Evolutionary conservation across 2,329 filamentous ascomycete genomes (phyloP).

Genomic region (Xylaria sp.): DNA sequence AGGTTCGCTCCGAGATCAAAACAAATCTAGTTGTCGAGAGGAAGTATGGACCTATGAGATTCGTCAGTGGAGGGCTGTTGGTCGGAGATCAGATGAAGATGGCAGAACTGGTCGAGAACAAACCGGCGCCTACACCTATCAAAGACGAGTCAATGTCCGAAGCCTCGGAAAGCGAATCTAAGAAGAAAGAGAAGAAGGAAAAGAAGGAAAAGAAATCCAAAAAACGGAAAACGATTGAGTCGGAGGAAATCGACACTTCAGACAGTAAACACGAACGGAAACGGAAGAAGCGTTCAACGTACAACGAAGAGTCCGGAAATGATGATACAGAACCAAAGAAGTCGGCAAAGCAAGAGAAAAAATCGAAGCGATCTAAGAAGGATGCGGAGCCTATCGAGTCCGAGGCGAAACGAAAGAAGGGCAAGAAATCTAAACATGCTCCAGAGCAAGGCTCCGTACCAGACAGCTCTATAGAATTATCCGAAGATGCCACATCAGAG

Average conservation of each 20-base stretch:
- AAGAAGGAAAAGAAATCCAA: slow-evolving; percentile 50
- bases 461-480: slow-evolving; percentile 32
- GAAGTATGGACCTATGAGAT: slow-evolving; percentile 81
- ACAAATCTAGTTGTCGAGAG: slow-evolving; percentile 74
- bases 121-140: slow-evolving; percentile 43
- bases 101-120: slow-evolving; percentile 39
- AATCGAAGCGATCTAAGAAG: slow-evolving; percentile 35
- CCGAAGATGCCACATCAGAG: slow-evolving; percentile 39
- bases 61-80: slow-evolving; percentile 81
- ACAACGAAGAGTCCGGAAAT: slow-evolving; percentile 26
- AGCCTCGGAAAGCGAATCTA: slow-evolving; percentile 26
- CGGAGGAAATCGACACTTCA: slow-evolving; percentile 43
- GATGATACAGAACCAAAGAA: slow-evolving; percentile 35
- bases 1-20: slow-evolving; percentile 71
- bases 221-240: slow-evolving; percentile 47
- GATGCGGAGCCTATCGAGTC: slow-evolving; percentile 12
- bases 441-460: slow-evolving; percentile 40
- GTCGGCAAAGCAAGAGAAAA: slow-evolving; percentile 36
- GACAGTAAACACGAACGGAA: slow-evolving; percentile 45
- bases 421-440: slow-evolving; percentile 42
- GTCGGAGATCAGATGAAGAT: slow-evolving; percentile 62
- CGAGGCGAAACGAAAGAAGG: slow-evolving; percentile 36
- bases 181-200: slow-evolving; percentile 45
- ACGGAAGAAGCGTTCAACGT: slow-evolving; percentile 44
- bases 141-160: slow-evolving; percentile 47